Evolutionary conservation across 164 flowering plant genomes (phyloP).

Genomic region (Hamamelis virginiana): DNA sequence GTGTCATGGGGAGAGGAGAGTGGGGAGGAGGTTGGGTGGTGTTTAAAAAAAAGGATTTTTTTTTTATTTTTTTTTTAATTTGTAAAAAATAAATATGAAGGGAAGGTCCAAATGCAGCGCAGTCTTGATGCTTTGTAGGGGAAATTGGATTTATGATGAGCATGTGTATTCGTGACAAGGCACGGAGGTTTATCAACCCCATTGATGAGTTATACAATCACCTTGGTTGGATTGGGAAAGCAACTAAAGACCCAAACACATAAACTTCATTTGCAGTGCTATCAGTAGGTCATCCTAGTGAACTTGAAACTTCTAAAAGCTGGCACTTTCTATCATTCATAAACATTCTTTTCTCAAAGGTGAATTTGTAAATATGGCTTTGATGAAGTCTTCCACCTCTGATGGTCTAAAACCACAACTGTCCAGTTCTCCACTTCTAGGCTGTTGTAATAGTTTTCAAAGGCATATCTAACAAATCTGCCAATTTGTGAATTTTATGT

Average conservation of each 20-base stretch:
- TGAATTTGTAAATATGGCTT: slow-evolving; percentile 89
- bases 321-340: slow-evolving; percentile 53
- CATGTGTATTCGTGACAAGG: too few relatives aligned
- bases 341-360: slow-evolving; percentile 88
- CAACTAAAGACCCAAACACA: neutral
- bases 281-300: neutral
- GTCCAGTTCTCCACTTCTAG: slow-evolving; percentile 78
- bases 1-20: too few relatives aligned
- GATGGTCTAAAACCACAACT: slow-evolving; percentile 59
- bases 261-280: neutral
- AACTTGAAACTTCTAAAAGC: slow-evolving; percentile 21
- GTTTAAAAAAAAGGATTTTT: too few relatives aligned
- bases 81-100: too few relatives aligned
- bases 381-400: slow-evolving; percentile 91
- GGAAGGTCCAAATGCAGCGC: too few relatives aligned
- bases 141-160: too few relatives aligned
- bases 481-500: slow-evolving; percentile 67
- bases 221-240: slow-evolving; percentile 2
- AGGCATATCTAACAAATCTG: slow-evolving; percentile 92
- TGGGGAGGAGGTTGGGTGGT: too few relatives aligned
- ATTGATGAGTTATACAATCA: too few relatives aligned
- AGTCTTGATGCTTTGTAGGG: too few relatives aligned
- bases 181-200: too few relatives aligned
- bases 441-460: slow-evolving; percentile 69
- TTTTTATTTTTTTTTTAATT: too few relatives aligned